Percentiles rank a stretch among this genome's conserved stretches.
phyloP scores from a whole-genome alignment of 2,329 filamentous ascomycete species.

The Monosporascus sp. region DNA sequence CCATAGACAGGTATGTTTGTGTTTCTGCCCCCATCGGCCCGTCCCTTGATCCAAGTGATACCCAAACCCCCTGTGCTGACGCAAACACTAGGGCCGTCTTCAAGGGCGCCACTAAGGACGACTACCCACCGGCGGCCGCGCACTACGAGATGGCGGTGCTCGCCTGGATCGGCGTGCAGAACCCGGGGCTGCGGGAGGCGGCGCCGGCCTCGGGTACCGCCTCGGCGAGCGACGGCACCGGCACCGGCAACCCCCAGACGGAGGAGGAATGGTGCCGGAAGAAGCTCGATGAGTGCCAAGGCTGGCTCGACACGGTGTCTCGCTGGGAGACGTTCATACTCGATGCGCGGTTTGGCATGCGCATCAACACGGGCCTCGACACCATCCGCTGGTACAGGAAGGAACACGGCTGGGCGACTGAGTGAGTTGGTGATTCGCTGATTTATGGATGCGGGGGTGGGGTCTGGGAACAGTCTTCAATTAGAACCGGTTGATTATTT shows the following conservation, averaged over 20 bases:
- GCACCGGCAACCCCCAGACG: constrained; percentile 3
- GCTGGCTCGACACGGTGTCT: constrained; percentile 61
- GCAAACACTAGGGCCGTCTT: constrained; percentile 38
- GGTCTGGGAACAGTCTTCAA: too few relatives aligned
- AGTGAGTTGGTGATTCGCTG: background rate
- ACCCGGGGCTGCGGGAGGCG: constrained; percentile 27
- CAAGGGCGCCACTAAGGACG: constrained; percentile 58
- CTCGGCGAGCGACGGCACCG: constrained; percentile 11
- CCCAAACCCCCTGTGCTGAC: too few relatives aligned
- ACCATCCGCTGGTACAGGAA: constrained; percentile 51
- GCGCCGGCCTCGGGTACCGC: background rate
- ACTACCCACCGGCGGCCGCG: constrained; percentile 67
- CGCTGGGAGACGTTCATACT: constrained; percentile 68
- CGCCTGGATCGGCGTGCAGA: constrained; percentile 65
- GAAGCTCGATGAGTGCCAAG: constrained; percentile 56
- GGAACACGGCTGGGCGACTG: constrained; percentile 18
- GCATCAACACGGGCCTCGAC: constrained; percentile 63
- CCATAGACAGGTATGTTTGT: constrained; percentile 52
- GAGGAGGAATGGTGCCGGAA: constrained; percentile 34
- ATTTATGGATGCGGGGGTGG: too few relatives aligned
- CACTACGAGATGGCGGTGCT: constrained; percentile 84
- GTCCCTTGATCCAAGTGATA: too few relatives aligned
- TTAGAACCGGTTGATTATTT: too few relatives aligned
- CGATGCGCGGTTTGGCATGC: constrained; percentile 69
- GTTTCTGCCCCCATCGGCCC: background rate